phyloP scores from a whole-genome alignment of 169 alveolate species.

The Babesia sp. region DNA sequence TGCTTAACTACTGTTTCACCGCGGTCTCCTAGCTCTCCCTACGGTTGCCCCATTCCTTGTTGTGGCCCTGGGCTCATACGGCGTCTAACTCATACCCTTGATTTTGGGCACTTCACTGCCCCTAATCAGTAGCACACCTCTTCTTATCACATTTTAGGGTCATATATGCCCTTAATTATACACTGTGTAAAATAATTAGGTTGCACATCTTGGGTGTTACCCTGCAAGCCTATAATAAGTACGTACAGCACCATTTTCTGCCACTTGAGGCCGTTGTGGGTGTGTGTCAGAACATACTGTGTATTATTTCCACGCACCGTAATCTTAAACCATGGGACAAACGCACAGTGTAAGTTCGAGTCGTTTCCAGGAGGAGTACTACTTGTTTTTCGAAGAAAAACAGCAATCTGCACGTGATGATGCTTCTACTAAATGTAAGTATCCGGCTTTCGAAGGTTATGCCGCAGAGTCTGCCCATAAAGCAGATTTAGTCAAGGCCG shows the following conservation, averaged over 20 bases:
- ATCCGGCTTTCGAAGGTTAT: not conserved
- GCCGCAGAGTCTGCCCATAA: not conserved
- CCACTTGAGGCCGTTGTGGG: not conserved
- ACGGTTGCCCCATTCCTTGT: slow-evolving; percentile 27
- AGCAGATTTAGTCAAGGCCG: not conserved
- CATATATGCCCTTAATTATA: not conserved
- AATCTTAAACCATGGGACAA: slow-evolving; percentile 24
- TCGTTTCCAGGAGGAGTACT: slow-evolving; percentile 37
- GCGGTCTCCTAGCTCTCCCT: slow-evolving; percentile 1
- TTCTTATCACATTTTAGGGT: not conserved
- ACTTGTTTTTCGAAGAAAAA: slow-evolving; percentile 30
- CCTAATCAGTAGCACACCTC: not conserved
- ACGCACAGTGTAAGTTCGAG: slow-evolving; percentile 23
- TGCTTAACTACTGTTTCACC: not conserved
- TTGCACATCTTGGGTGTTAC: not conserved
- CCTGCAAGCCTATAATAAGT: not conserved
- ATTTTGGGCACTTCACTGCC: not conserved
- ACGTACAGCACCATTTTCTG: not conserved
- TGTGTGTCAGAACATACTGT: not conserved
- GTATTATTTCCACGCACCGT: not conserved
- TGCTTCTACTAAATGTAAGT: not conserved
- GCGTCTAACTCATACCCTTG: not conserved
- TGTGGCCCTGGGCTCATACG: slow-evolving; percentile 4
- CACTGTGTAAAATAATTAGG: slow-evolving; percentile 7
- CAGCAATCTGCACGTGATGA: not conserved